These are phyloP conservation scores for Ensete ventricosum DNA, from an alignment of 176 grass and related monocot genomes.

Conservation along the genomic window DNA sequence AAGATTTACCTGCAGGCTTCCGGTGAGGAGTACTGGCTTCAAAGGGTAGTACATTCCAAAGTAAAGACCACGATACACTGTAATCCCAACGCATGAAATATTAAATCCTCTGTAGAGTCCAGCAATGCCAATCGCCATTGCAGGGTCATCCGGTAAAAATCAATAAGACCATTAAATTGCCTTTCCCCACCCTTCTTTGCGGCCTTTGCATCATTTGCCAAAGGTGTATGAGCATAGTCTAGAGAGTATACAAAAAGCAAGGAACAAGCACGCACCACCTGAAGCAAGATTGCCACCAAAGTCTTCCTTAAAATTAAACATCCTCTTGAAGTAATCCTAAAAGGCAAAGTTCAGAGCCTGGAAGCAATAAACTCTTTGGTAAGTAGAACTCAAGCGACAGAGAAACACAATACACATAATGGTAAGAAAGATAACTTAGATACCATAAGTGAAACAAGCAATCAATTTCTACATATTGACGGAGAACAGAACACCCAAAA, in stretches of 20 bases:
- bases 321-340: too few species aligned
- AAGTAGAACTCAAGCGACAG: too few species aligned
- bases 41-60: slow-evolving; percentile 1
- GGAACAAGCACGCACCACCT: slow-evolving; percentile 7
- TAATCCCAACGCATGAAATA: not conserved
- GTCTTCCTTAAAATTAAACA: not conserved
- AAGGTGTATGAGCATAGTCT: not conserved
- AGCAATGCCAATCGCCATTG: too few species aligned
- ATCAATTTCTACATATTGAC: too few species aligned
- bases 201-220: slow-evolving; percentile 9
- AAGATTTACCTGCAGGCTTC: not conserved
- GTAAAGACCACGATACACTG: not conserved
- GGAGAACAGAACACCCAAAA: too few species aligned
- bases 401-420: too few species aligned
- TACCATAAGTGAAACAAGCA: too few species aligned
- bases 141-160: too few species aligned
- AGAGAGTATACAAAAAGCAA: slow-evolving; percentile 1
- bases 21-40: slow-evolving; percentile 3
- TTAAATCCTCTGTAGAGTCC: too few species aligned
- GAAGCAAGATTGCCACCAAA: slow-evolving; percentile 6
- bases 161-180: not conserved
- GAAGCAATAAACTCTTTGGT: not conserved
- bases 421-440: too few species aligned
- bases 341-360: too few species aligned
- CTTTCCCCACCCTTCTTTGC: slow-evolving; percentile 3